These are phyloP conservation scores for Marasmius fiardii DNA, from an alignment of 1,284 basidiomycete species.

Conservation along the genomic window DNA sequence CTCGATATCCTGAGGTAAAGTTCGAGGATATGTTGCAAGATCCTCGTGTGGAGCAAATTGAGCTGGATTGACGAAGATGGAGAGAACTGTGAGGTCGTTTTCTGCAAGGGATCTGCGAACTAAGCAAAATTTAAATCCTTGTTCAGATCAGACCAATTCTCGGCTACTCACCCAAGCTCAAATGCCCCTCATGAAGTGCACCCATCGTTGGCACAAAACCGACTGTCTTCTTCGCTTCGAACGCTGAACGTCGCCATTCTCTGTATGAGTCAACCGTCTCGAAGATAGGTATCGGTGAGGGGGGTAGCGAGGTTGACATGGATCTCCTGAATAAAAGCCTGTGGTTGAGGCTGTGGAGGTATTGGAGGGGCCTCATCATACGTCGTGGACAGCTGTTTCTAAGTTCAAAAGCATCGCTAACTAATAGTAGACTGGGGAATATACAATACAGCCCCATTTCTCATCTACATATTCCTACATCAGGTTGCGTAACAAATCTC, in stretches of 20 bases:
- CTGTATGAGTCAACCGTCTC: conserved; percentile 68
- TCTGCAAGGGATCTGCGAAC: conserved; percentile 69
- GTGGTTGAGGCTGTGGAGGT: neutral
- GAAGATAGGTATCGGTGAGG: conserved; percentile 73
- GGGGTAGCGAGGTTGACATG: conserved; percentile 30
- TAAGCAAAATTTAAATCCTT: conserved; percentile 22
- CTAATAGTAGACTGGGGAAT: too few relatives aligned
- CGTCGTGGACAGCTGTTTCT: too few relatives aligned
- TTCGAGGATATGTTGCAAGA: conserved; percentile 87
- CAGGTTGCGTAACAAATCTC: conserved; percentile 58
- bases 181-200: conserved; percentile 90
- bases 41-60: conserved; percentile 98
- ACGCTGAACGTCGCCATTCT: conserved; percentile 72
- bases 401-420: neutral
- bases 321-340: neutral
- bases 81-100: conserved; percentile 88
- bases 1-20: conserved; percentile 64
- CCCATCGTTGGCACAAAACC: conserved; percentile 98
- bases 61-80: conserved; percentile 97
- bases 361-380: neutral
- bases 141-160: neutral
- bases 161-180: conserved; percentile 71
- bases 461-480: neutral
- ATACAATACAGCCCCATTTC: too few relatives aligned
- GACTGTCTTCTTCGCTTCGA: conserved; percentile 62